Evolutionary conservation across 1,284 basidiomycete species (phyloP).

Genomic region (Cryptococcus sp.): DNA sequence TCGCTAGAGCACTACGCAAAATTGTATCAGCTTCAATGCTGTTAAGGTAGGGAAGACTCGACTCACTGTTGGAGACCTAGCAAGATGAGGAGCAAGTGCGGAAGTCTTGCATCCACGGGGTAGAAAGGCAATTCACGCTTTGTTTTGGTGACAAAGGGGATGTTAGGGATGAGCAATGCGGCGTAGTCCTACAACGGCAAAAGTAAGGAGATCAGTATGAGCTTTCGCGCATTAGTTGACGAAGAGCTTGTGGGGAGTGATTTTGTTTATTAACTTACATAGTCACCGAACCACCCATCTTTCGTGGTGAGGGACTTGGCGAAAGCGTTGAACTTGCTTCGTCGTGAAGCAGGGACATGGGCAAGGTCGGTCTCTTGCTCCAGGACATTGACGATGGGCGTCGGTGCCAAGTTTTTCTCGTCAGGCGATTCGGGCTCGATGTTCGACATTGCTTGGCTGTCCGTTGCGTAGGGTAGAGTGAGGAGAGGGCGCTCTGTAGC

Average conservation of each 20-base stretch:
- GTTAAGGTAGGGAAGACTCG: not conserved
- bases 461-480: too few species aligned
- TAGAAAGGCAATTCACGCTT: conserved; percentile 38
- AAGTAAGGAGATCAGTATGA: not conserved
- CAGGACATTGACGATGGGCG: conserved; percentile 3
- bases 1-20: conserved; percentile 27
- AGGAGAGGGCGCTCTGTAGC: too few species aligned
- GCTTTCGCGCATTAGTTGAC: too few species aligned
- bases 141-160: conserved; percentile 31
- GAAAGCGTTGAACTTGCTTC: conserved; percentile 13
- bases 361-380: conserved; percentile 11
- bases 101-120: conserved; percentile 29
- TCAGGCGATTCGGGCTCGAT: not conserved
- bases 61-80: conserved; percentile 39
- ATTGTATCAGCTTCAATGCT: not conserved
- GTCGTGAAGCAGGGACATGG: conserved; percentile 8
- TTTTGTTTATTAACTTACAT: conserved; percentile 18
- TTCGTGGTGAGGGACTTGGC: conserved; percentile 21
- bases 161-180: conserved; percentile 37
- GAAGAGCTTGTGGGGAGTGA: not conserved
- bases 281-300: conserved; percentile 37
- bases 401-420: not conserved
- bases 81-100: conserved; percentile 35
- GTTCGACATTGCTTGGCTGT: not conserved
- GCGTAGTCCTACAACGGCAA: conserved; percentile 24